Conservation (phyloP, 495 filamentous ascomycete species). For the Penicillium crystallinum region DNA sequence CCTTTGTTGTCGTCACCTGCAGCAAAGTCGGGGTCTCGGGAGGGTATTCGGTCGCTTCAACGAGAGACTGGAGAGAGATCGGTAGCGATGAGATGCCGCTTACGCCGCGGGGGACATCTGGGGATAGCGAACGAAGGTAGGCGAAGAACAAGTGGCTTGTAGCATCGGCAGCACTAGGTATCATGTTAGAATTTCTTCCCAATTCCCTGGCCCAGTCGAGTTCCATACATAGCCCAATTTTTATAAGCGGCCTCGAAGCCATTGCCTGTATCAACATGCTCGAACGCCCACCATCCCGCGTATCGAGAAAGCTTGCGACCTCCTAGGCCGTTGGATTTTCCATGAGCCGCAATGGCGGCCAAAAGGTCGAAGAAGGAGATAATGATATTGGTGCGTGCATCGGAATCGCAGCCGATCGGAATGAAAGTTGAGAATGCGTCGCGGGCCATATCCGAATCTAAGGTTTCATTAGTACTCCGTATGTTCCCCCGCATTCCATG, state of each 20-base stretch:
- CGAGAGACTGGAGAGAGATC: constrained; percentile 80
- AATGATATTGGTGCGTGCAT: constrained; percentile 80
- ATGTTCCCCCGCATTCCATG: background rate
- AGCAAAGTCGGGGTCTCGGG: constrained; percentile 73
- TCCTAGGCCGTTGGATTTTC: constrained; percentile 88
- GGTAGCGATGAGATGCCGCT: constrained; percentile 79
- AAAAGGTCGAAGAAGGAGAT: constrained; percentile 96
- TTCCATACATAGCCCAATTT: constrained; percentile 62
- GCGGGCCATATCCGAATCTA: constrained; percentile 86
- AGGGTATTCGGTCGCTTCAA: constrained; percentile 93
- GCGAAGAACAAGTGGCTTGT: constrained; percentile 97
- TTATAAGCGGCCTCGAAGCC: constrained; percentile 97
- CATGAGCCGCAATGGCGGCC: constrained; percentile 73
- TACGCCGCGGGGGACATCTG: constrained; percentile 62
- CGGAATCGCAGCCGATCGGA: constrained; percentile 85
- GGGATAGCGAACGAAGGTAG: constrained; percentile 84
- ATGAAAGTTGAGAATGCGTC: constrained; percentile 97
- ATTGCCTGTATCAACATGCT: constrained; percentile 71
- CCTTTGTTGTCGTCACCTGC: constrained; percentile 75
- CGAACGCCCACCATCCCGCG: constrained; percentile 99
- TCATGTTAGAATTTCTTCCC: background rate
- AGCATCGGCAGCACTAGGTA: constrained; percentile 78
- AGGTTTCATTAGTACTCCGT: constrained; percentile 7
- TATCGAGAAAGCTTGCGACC: constrained; percentile 91
- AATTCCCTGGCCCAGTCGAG: background rate